Percentiles rank a stretch among this genome's conserved stretches.
Evolutionary conservation across 306 rosid genomes (phyloP).

Genomic region (Sechiopsis laciniata): DNA sequence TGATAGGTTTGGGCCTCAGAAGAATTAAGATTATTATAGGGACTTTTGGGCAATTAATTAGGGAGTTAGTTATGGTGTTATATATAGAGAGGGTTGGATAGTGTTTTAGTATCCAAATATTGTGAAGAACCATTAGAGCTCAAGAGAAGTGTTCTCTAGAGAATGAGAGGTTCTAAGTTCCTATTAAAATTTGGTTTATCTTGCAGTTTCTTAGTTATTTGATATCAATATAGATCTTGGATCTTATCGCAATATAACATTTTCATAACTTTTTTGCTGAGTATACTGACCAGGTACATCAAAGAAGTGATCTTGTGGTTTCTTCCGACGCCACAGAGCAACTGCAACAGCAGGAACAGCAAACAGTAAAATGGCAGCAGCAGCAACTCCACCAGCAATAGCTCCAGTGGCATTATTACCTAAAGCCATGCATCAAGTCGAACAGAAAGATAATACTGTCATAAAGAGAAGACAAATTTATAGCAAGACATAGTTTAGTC

Average conservation of each 20-base stretch:
- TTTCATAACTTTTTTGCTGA: background rate
- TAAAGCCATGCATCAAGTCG: constrained; percentile 27
- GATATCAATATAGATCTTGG: too few relatives aligned
- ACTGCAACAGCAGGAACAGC: constrained; percentile 93
- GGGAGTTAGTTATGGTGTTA: too few relatives aligned
- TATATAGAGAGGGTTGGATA: too few relatives aligned
- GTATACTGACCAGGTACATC: constrained; percentile 87
- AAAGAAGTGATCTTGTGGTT: constrained; percentile 75
- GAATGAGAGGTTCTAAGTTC: too few relatives aligned
- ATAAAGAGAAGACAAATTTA: constrained; percentile 1
- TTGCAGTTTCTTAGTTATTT: too few relatives aligned
- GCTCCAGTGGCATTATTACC: constrained; percentile 61
- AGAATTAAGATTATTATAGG: too few relatives aligned
- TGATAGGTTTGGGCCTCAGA: too few relatives aligned
- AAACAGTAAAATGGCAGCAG: constrained; percentile 85
- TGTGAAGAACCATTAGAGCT: too few relatives aligned
- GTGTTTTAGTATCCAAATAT: too few relatives aligned
- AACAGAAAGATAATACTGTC: background rate
- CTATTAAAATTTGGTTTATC: too few relatives aligned
- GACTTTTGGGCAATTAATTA: too few relatives aligned
- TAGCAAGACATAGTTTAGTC: background rate
- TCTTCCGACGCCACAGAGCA: constrained; percentile 66
- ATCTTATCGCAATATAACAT: background rate
- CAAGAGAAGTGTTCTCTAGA: too few relatives aligned
- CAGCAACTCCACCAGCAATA: constrained; percentile 99